Base-by-base conservation (phyloP, 148 eudicot species). In the Chenopodium formosanum region DNA sequence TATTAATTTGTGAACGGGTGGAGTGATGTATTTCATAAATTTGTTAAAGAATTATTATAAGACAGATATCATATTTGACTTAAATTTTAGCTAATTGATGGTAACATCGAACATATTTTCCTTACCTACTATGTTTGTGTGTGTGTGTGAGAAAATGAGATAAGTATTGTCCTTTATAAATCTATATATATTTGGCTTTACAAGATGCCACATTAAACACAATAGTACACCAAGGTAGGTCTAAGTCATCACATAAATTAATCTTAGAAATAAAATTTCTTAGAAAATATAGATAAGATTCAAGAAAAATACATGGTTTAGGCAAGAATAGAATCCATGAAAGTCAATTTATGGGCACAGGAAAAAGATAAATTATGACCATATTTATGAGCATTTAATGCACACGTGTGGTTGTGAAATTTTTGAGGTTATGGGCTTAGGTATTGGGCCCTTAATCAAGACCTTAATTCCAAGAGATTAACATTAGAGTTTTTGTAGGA, bases 341-440 rank as follows among this genome's bases (percentile, higher is more conserved):
- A 58, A 2, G 73, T 69, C 73, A 32, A 69, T 69, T 50, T 50
- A 50, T 50, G 53, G 53, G 53, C 53, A 50, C 53, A 50, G 53
- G 53, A 50, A 9, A 13, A 56, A 56, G 62, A 56, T 56, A 14
- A 56, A 56, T 12, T 32, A 70, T 64, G 72, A 53, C 44, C 50
- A 37, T 60, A 73, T 80, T 58, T 19, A 12, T 48, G 58, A 63
- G 78, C 81, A 84, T 68, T 84, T 1, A 80, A 76, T 84, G 80
- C 86, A 76, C 86, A 84, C 86, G 83, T 76, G 86, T 84, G 86
- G 77, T 23, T 58, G 34, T 32, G 12, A n/a, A 68, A 70, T 0
- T 44, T 7, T 22, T 16, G 14, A 31, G 7, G 27, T 70, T 48
- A 84, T 80, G 80, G 86, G 80, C 86, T 76, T 29, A 46, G 2